Evolutionary conservation across 108 stramenopile genomes (phyloP).

Genomic region (Heterococcus sp.): DNA sequence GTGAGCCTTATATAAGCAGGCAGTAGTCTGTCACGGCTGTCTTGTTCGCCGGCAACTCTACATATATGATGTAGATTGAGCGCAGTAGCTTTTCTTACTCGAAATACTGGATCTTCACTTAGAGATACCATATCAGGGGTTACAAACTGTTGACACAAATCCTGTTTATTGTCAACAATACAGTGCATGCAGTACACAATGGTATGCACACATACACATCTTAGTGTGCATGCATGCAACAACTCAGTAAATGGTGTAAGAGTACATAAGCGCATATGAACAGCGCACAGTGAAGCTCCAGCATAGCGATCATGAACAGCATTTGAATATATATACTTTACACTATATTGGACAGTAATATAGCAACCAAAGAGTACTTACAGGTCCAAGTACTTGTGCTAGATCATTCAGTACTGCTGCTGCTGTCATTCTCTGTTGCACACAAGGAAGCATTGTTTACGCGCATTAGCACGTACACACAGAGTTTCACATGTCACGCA

Average conservation of each 20-base stretch:
- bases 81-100: constrained; percentile 81
- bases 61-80: constrained; percentile 85
- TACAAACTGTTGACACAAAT: constrained; percentile 58
- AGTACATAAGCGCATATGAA: too few species aligned
- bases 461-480: too few species aligned
- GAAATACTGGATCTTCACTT: constrained; percentile 83
- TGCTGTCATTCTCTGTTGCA: constrained; percentile 77
- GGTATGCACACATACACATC: background rate
- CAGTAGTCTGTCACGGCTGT: constrained; percentile 68
- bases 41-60: constrained; percentile 74
- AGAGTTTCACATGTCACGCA: too few species aligned
- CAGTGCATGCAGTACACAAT: background rate
- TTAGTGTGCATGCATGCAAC: too few species aligned
- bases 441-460: too few species aligned
- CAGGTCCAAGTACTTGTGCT: constrained; percentile 53
- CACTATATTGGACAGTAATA: too few species aligned
- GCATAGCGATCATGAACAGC: too few species aligned
- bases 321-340: too few species aligned
- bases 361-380: too few species aligned
- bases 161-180: background rate
- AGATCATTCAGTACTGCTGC: constrained; percentile 81
- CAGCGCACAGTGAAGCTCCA: too few species aligned
- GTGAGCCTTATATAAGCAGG: constrained; percentile 83
- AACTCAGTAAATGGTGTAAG: too few species aligned
- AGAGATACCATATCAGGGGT: constrained; percentile 77